Conservation (phyloP, 345 rosid genomes). For the Brassica nigra region DNA sequence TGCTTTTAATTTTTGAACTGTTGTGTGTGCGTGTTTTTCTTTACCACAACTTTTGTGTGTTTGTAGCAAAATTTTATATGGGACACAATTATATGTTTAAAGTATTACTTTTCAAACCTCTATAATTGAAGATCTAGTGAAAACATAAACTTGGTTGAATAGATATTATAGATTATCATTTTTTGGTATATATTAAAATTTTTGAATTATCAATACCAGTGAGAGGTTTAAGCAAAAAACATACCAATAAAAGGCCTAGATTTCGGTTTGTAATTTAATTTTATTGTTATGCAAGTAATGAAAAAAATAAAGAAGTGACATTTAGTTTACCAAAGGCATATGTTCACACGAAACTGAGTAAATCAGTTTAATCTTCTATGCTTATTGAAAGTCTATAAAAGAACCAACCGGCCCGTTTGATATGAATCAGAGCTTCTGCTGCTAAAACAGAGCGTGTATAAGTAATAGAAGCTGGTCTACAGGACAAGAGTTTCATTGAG, state of each 20-base stretch:
- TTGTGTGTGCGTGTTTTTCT: no score
- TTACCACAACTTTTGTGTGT: not conserved
- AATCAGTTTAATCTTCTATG: not conserved
- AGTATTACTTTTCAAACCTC: not conserved
- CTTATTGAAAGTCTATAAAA: no score
- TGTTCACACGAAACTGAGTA: not conserved
- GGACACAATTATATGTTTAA: constrained; percentile 14
- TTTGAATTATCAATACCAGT: not conserved
- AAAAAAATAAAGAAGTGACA: not conserved
- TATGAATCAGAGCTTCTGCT: no score
- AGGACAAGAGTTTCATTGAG: no score
- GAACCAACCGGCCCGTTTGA: no score
- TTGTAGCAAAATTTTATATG: constrained; percentile 21
- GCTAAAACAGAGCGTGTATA: no score
- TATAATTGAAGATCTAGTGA: constrained; percentile 1
- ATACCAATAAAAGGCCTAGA: not conserved
- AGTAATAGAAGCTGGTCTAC: no score
- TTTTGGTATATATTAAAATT: not conserved
- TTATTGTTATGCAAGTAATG: not conserved
- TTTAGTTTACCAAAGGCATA: not conserved
- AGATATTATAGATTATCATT: not conserved
- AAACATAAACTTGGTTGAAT: not conserved
- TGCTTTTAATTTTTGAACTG: constrained; percentile 11
- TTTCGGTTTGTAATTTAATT: not conserved
- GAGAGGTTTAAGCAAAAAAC: no score